Evolutionary conservation across 202 grass and related monocot species (phyloP).

Genomic region (Elaeis oleifera): DNA sequence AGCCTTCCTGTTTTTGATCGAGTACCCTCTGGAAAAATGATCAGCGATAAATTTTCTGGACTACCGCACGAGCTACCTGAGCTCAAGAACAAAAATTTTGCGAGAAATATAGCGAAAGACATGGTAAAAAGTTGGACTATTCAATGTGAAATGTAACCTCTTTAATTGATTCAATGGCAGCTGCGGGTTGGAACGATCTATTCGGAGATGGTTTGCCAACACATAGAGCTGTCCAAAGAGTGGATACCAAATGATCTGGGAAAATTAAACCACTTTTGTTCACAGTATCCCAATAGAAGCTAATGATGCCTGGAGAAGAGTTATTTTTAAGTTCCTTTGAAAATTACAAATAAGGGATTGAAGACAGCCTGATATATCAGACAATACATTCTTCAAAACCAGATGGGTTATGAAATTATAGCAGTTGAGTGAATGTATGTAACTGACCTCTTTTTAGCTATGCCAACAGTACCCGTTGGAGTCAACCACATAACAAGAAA

Average conservation of each 20-base stretch:
- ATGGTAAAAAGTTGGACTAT: not conserved
- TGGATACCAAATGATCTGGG: slow-evolving; percentile 49
- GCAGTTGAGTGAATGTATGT: not conserved
- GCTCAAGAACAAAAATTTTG: not conserved
- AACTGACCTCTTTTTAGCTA: slow-evolving; percentile 37
- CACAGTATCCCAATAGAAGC: not conserved
- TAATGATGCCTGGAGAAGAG: not conserved
- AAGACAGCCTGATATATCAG: too few relatives aligned
- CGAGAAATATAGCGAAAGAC: not conserved
- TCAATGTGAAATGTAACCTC: slow-evolving; percentile 12
- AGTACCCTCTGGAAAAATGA: slow-evolving; percentile 52
- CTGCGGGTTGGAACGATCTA: slow-evolving; percentile 39
- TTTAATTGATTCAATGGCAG: slow-evolving; percentile 42
- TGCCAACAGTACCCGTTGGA: slow-evolving; percentile 43
- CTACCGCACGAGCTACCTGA: slow-evolving; percentile 16
- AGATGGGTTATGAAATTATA: not conserved
- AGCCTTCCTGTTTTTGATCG: slow-evolving; percentile 37
- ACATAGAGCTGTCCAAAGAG: slow-evolving; percentile 43
- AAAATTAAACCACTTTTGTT: not conserved
- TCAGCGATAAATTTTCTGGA: slow-evolving; percentile 38
- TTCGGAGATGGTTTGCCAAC: slow-evolving; percentile 43
- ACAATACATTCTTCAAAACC: too few relatives aligned
- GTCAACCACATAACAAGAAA: slow-evolving; percentile 43
- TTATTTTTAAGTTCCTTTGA: too few relatives aligned
- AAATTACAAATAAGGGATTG: too few relatives aligned